Base-by-base conservation (phyloP, 768 basidiomycete species). In the Phaeolepiota aurea region DNA sequence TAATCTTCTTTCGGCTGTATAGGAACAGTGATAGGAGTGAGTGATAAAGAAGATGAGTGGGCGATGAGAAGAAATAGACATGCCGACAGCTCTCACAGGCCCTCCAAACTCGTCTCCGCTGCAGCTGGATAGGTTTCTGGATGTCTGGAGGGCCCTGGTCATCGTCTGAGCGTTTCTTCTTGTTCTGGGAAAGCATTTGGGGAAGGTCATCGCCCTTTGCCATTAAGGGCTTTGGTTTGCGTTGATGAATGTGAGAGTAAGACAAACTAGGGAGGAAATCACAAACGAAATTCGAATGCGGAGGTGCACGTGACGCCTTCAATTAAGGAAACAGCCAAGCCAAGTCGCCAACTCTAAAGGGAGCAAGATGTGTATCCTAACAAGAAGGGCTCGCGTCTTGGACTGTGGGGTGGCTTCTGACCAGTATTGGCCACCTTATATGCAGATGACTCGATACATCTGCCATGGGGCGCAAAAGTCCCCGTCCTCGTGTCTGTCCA, bases 21-120 rank as follows among this genome's bases (percentile, higher is more conserved):
- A 43, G 30, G 50, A 41, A 48, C 46, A 43, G 41, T 41, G 39
- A 48, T 41, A 41, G 43, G 42, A 40, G 35, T 44, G 37, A 47
- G 38, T 31, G 36, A 32, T 23, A 48, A 39, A 37, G 40, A 23
- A 14, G 14, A 38, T n/a, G 20, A 30, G 7, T 23, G 15, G 16
- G 37, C 49, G 55, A 58, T 53, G 42, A 35, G 32, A 35, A 23
- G 32, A 21, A 46, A 32, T 45, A 40, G 37, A 68, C 76, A 35
- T 46, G 82, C 87, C 87, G 79, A 69, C 88, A 91, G 52, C 80
- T 79, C 67, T 90, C 88, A 64, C 87, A 91, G 58, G 87, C 87
- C 42, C 88, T 66, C 88, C 89, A 91, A 35, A 91, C 88, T 50
- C 88, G 64, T 61, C 75, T 59, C 43, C 88, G 72, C 58, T 88